Conservation (phyloP, 192 early-diverging fungal genomes). For the Backusella morwellensis region DNA sequence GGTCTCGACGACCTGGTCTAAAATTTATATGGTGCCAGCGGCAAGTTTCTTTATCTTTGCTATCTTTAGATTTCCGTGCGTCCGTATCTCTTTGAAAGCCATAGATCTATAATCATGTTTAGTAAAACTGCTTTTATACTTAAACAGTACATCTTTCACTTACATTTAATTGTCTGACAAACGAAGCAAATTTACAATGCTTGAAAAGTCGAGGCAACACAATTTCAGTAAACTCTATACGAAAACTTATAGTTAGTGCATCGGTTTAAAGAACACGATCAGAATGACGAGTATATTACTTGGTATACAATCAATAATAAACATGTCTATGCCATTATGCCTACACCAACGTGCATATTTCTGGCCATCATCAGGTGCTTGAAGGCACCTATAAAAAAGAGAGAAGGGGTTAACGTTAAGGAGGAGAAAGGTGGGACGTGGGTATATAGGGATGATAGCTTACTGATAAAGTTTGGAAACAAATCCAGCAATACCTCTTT, state of each 20-base stretch:
- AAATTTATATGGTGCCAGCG: conserved; percentile 46
- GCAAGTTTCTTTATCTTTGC: conserved; percentile 40
- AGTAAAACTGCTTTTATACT: neutral
- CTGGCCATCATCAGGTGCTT: conserved; percentile 36
- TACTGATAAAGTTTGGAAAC: conserved; percentile 39
- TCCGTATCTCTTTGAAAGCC: conserved; percentile 49
- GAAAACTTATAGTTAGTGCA: neutral
- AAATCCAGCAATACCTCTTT: conserved; percentile 37
- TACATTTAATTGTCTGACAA: conserved; percentile 51
- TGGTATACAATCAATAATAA: conserved; percentile 41
- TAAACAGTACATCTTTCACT: neutral
- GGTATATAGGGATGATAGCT: conserved; percentile 1
- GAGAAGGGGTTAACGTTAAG: neutral
- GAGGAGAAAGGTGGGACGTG: neutral
- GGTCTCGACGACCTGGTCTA: conserved; percentile 37
- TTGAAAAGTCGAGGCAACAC: conserved; percentile 46
- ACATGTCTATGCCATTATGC: conserved; percentile 37
- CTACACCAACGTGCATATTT: conserved; percentile 39
- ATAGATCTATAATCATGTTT: conserved; percentile 35
- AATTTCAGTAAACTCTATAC: conserved; percentile 41
- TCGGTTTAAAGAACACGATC: neutral
- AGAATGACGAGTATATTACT: conserved; percentile 18
- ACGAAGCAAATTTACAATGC: conserved; percentile 51
- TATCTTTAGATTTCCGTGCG: conserved; percentile 48
- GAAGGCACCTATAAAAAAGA: conserved; percentile 21